phyloP scores from a whole-genome alignment of 2,329 filamentous ascomycete species.

The Fusarium lyarnte region DNA sequence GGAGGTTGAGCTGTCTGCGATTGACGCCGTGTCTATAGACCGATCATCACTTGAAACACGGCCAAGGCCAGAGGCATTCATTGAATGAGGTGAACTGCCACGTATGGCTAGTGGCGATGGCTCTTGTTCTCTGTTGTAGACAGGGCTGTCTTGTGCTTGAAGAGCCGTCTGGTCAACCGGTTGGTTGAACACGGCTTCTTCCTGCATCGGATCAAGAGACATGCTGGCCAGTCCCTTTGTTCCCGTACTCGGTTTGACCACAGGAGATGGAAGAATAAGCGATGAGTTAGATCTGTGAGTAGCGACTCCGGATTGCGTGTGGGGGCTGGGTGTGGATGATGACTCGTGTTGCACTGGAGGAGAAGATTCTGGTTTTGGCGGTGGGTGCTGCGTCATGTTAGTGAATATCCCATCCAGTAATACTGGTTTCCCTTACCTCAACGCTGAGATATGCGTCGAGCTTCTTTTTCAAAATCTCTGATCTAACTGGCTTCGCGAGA shows the following conservation, averaged over 20 bases:
- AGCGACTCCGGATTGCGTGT: constrained; percentile 4
- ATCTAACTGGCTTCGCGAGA: constrained; percentile 92
- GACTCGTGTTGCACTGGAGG: neutral
- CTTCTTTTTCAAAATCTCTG: constrained; percentile 86
- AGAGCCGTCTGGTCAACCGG: constrained; percentile 43
- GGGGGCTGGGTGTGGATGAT: constrained; percentile 6
- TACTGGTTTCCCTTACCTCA: constrained; percentile 40
- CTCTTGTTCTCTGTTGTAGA: constrained; percentile 33
- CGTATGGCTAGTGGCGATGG: constrained; percentile 35
- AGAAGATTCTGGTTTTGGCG: constrained; percentile 13
- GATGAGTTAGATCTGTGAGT: constrained; percentile 17
- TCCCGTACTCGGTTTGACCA: constrained; percentile 4
- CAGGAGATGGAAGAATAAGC: constrained; percentile 8
- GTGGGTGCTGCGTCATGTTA: constrained; percentile 29
- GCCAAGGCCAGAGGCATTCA: constrained; percentile 37
- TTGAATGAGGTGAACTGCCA: constrained; percentile 38
- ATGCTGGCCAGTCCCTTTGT: constrained; percentile 11
- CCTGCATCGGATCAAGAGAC: constrained; percentile 45
- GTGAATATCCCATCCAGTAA: neutral
- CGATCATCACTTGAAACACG: constrained; percentile 49
- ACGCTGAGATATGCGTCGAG: constrained; percentile 67
- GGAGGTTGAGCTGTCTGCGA: constrained; percentile 34
- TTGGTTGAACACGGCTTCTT: constrained; percentile 48
- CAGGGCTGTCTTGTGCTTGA: constrained; percentile 41
- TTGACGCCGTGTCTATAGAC: constrained; percentile 43